Evolutionary conservation across 768 basidiomycete species (phyloP), one percentile per base, ranked within the genome.

Genomic region (Lactifluus subvellereus): DNA sequence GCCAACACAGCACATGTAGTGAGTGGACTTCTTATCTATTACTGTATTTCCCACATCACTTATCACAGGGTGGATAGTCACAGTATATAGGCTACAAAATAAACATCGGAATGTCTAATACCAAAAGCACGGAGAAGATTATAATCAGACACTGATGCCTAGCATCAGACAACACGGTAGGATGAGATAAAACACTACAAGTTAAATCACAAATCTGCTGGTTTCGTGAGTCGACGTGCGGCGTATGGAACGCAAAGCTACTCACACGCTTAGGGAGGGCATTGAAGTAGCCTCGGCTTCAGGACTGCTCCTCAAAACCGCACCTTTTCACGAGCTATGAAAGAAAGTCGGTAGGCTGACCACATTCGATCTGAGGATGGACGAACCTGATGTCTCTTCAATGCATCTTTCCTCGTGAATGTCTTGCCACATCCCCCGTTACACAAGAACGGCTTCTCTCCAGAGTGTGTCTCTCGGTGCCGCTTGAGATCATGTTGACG

Each of bases 391-490:
- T 92, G 90, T 64, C 90, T 82, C 75, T 91, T 92, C 70, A 92
- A 75, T 16, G 90, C 90, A 71, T 92, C 90, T 75, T 91, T 91
- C 67, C 90, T 82, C 54, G 89, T 92, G 71, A 91, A 92, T 3
- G 89, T 91, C 78, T 91, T 91, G 53, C 88, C 89, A 62, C 90
- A 92, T 49, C 87, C 87, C 13, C 88, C 89, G 68, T 91, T 91
- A 74, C 90, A 92, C 18, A 84, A 73, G 75, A 84, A 92, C 9
- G 90, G 89, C 72, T 91, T 91, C 73, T 91, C 89, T 42, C 89
- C 89, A 6, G 87, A 87, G 74, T 91, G 90, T 30, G 88, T 91
- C 69, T 91, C 89, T 66, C 87, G 79, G 74, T 93, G 90, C 40
- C 90, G 82, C 71, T 91, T 91, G 71, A 92, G 73, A 72, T 93